Percentiles rank a stretch among this genome's conserved stretches.
These are phyloP conservation scores for Fusarium sp. DNA, from an alignment of 2,329 filamentous ascomycete species.

Conservation along the genomic window DNA sequence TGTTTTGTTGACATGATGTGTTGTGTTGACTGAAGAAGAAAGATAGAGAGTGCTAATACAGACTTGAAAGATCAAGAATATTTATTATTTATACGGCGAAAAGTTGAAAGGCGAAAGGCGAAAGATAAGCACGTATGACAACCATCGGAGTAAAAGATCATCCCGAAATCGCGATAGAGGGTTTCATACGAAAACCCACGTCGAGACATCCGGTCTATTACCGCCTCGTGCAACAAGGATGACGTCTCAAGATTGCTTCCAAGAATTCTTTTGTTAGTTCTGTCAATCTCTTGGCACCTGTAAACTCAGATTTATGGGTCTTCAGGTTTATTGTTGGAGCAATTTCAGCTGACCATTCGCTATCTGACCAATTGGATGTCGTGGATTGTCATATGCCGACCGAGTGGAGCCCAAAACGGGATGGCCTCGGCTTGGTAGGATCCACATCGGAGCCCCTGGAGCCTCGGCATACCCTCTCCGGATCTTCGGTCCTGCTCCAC, in stretches of 20 bases:
- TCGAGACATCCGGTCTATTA: not conserved
- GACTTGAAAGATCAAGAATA: no score
- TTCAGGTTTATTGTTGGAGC: no score
- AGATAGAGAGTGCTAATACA: not conserved
- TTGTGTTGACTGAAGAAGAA: no score
- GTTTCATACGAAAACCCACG: not conserved
- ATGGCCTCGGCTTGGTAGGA: not conserved
- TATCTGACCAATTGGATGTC: not conserved
- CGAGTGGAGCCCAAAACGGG: not conserved
- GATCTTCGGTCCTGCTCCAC: not conserved
- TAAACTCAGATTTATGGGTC: not conserved
- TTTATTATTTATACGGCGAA: not conserved
- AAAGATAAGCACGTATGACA: not conserved
- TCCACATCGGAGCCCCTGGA: not conserved
- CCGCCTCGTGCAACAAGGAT: not conserved
- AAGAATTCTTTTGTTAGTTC: not conserved
- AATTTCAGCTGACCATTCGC: no score
- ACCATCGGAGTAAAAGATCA: no score
- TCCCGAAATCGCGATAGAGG: not conserved
- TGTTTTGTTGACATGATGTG: conserved; percentile 2
- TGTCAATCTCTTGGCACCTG: not conserved
- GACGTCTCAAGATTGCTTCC: not conserved
- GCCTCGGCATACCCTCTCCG: conserved; percentile 2
- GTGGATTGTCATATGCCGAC: not conserved
- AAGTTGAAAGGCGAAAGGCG: not conserved